Base-by-base conservation (phyloP, 192 early-diverging fungal genomes). In the Polychytrium aggregatum region DNA sequence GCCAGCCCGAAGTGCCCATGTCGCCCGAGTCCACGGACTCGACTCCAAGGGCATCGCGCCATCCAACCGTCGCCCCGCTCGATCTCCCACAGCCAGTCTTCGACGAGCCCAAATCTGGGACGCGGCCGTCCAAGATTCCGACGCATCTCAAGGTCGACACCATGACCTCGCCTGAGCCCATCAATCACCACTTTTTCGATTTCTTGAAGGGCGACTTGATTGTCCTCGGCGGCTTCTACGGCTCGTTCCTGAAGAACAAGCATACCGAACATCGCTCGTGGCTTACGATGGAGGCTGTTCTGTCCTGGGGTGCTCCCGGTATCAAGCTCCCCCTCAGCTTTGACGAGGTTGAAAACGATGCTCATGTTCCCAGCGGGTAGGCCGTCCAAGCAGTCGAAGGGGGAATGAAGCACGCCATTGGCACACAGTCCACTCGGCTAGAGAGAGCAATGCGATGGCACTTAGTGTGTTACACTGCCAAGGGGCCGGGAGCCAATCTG, bases 151-250 rank as follows among this genome's bases (percentile, higher is more conserved):
- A n/a, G n/a, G n/a, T n/a, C n/a, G n/a, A n/a, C n/a, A n/a, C n/a
- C n/a, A n/a, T n/a, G n/a, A n/a, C n/a, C n/a, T n/a, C n/a, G n/a
- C n/a, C n/a, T n/a, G n/a, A n/a, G n/a, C n/a, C n/a, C n/a, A n/a
- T n/a, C n/a, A n/a, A 62, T 44, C 27, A 25, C 5, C 60, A 62
- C 31, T 48, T 34, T 16, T 56, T 62, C 27, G 30, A 55, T 26
- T 56, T 51, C 36, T 7, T 62, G 3, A 48, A 56, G 1, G 60
- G 60, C 13, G 60, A 62, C 43, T 22, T 62, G 17, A 54, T 62
- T 3, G 14, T 62, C 26, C 29, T 62, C 2, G 53, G 53, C 18
- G 60, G 60, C 8, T 51, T 62, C 40, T 62, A 62, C 31, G 60
- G 60, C 2, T 30, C 24, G 26, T 56, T 56, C 37, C 40, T 62